phyloP scores from a whole-genome alignment of 306 rosid genomes.

The Lagenaria siceraria region DNA sequence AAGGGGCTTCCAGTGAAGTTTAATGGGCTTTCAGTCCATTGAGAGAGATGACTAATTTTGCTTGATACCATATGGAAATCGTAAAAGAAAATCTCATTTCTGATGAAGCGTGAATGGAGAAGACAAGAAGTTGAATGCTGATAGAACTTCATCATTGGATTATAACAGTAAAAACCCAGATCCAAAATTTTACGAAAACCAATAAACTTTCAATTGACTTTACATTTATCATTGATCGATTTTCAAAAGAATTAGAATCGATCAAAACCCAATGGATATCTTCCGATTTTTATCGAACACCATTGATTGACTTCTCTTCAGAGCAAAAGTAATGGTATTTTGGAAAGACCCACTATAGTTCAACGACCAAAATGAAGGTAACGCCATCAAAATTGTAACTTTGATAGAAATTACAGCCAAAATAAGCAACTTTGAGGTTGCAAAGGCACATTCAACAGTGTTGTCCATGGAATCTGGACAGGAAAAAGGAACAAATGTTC shows the following conservation, averaged over 20 bases:
- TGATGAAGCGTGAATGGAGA: not conserved
- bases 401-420: not conserved
- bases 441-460: not conserved
- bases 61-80: not conserved
- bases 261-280: not conserved
- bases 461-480: slow-evolving; percentile 1
- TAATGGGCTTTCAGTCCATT: not conserved
- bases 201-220: not conserved
- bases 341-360: not conserved
- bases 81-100: not conserved
- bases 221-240: not conserved
- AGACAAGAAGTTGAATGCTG: not conserved
- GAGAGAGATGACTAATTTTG: not conserved
- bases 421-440: not conserved
- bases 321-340: not conserved
- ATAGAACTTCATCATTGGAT: not conserved
- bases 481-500: not conserved
- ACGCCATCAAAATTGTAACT: not conserved
- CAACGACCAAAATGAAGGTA: not conserved
- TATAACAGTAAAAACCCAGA: not conserved
- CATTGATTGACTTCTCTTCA: not conserved
- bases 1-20: not conserved
- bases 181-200: not conserved
- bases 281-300: not conserved
- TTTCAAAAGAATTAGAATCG: not conserved